phyloP scores from a whole-genome alignment of 1,284 basidiomycete genomes.

The Sanghuangporus sanghuang region DNA sequence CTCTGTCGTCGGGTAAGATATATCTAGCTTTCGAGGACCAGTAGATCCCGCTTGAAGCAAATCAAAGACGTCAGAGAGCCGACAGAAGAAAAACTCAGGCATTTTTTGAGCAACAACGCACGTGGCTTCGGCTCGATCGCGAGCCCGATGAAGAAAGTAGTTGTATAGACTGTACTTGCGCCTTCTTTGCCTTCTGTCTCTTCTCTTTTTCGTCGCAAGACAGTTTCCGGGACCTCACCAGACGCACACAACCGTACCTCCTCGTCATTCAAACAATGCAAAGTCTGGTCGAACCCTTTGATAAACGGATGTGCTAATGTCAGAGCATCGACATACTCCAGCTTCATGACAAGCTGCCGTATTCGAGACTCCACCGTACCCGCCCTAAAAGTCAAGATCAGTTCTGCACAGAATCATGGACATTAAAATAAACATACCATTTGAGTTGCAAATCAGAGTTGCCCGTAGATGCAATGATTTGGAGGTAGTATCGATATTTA shows the following conservation, averaged over 20 bases:
- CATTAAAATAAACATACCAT: conserved; percentile 57
- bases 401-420: conserved; percentile 4
- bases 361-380: conserved; percentile 97
- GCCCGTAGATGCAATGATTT: conserved; percentile 90
- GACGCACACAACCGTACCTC: conserved; percentile 89
- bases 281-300: conserved; percentile 89
- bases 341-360: conserved; percentile 94
- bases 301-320: conserved; percentile 92
- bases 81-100: conserved; percentile 16
- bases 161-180: conserved; percentile 80
- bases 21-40: conserved; percentile 82
- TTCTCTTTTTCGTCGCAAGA: conserved; percentile 72
- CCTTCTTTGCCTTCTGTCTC: conserved; percentile 78
- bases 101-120: conserved; percentile 36
- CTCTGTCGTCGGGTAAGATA: conserved; percentile 94
- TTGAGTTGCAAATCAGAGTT: conserved; percentile 86
- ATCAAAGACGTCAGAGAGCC: not conserved
- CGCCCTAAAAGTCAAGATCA: conserved; percentile 45
- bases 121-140: conserved; percentile 88
- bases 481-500: conserved; percentile 97
- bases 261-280: conserved; percentile 80
- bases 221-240: conserved; percentile 74
- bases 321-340: conserved; percentile 92
- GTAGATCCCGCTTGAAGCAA: conserved; percentile 51
- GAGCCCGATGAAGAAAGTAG: conserved; percentile 96